Conservation (phyloP, 345 rosid genomes). For the Aquilaria sinensis region DNA sequence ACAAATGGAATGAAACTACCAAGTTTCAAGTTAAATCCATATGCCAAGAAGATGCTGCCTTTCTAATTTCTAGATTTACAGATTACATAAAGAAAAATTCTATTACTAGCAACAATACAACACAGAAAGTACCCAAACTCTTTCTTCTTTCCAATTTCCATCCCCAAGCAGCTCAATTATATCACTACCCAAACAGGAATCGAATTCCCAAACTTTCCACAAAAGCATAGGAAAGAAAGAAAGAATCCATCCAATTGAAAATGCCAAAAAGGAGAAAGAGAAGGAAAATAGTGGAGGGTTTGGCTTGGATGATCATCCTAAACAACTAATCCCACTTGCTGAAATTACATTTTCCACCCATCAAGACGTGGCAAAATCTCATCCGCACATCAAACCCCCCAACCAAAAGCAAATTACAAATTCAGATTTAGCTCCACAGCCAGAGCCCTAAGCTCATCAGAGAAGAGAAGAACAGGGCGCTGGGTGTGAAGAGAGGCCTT, state of each 20-base stretch:
- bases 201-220: constrained; percentile 31
- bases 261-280: constrained; percentile 5
- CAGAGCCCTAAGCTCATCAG: constrained; percentile 16
- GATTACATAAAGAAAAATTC: no score
- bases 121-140: no score
- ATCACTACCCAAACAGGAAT: constrained; percentile 27
- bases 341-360: constrained; percentile 6
- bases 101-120: no score
- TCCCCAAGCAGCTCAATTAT: constrained; percentile 10
- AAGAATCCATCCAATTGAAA: not conserved
- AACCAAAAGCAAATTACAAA: not conserved
- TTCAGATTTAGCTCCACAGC: not conserved
- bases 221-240: not conserved
- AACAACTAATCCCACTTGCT: constrained; percentile 9
- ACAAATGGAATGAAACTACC: no score
- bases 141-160: not conserved
- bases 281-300: constrained; percentile 17
- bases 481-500: constrained; percentile 1
- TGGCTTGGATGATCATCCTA: constrained; percentile 3
- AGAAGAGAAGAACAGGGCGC: constrained; percentile 1
- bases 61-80: no score
- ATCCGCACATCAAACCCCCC: constrained; percentile 24
- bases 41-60: no score
- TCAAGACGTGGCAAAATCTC: constrained; percentile 33
- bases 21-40: no score